A percentile compares a stretch with the other conserved stretches of the same genome.
These are phyloP conservation scores for Pelargonium myrrhifolium DNA, from an alignment of 441 rosid genomes.

Conservation along the genomic window DNA sequence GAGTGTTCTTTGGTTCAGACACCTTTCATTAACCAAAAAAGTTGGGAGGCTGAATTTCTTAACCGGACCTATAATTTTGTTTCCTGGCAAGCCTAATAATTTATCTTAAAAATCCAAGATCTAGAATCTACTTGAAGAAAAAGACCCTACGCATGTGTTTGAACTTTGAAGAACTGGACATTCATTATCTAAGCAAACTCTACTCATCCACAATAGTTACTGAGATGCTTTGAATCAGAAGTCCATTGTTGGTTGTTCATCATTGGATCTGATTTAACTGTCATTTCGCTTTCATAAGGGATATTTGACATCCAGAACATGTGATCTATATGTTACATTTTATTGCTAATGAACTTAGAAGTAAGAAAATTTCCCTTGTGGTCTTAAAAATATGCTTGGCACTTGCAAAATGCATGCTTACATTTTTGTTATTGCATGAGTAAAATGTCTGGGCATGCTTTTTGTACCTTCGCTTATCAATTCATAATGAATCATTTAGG, in stretches of 20 bases:
- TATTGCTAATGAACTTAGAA: neutral
- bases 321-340: neutral
- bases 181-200: too few relatives aligned
- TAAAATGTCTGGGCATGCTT: neutral
- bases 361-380: neutral
- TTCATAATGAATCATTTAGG: slow-evolving; percentile 1
- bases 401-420: neutral
- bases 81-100: neutral
- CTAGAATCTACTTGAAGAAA: neutral
- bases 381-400: neutral
- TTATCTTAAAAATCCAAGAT: slow-evolving; percentile 2
- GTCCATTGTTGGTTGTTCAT: neutral
- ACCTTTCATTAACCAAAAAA: neutral
- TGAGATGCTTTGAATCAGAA: neutral
- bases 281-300: slow-evolving; percentile 1
- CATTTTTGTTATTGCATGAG: neutral
- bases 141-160: neutral
- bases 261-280: neutral
- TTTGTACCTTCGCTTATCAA: neutral
- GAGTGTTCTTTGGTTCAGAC: neutral
- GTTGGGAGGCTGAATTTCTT: neutral
- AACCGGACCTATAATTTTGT: neutral
- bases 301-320: neutral
- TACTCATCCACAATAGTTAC: neutral
- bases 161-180: too few relatives aligned